Evolutionary conservation across 371 early-diverging fungal species (phyloP).

Genomic region (Syncephalastrum racemosum): DNA sequence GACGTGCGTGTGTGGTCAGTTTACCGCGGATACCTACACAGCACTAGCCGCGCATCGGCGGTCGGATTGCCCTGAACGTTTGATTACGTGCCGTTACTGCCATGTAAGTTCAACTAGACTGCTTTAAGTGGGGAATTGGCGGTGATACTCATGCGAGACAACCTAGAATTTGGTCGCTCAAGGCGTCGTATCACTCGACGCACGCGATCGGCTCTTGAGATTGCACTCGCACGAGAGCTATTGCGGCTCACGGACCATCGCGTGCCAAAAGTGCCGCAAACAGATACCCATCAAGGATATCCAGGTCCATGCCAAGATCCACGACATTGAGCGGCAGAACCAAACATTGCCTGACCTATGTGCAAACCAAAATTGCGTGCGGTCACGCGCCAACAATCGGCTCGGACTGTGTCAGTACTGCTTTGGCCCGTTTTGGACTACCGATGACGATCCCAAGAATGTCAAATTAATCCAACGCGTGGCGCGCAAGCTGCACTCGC

Average conservation of each 20-base stretch:
- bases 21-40: conserved; percentile 35
- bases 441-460: conserved; percentile 76
- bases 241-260: conserved; percentile 84
- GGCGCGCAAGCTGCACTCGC: conserved; percentile 71
- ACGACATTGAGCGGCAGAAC: conserved; percentile 67
- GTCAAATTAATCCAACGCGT: conserved; percentile 73
- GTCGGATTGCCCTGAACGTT: conserved; percentile 66
- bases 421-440: conserved; percentile 83
- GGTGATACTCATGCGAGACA: neutral
- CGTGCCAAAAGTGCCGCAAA: conserved; percentile 72
- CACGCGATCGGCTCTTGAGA: conserved; percentile 70
- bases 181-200: conserved; percentile 55
- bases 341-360: conserved; percentile 62
- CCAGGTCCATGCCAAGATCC: conserved; percentile 69
- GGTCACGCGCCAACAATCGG: conserved; percentile 50
- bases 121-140: neutral
- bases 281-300: conserved; percentile 82
- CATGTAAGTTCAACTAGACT: conserved; percentile 39
- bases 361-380: conserved; percentile 72
- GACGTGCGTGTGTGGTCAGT: conserved; percentile 60
- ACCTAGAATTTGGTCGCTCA: conserved; percentile 60
- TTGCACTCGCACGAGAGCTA: conserved; percentile 79
- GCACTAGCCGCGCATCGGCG: conserved; percentile 70
- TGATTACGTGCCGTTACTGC: conserved; percentile 85
- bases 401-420: conserved; percentile 73